Evolutionary conservation across 257 asterid genomes (phyloP), one percentile per base, ranked within the genome.

Genomic region (Solanum ossicruentum): DNA sequence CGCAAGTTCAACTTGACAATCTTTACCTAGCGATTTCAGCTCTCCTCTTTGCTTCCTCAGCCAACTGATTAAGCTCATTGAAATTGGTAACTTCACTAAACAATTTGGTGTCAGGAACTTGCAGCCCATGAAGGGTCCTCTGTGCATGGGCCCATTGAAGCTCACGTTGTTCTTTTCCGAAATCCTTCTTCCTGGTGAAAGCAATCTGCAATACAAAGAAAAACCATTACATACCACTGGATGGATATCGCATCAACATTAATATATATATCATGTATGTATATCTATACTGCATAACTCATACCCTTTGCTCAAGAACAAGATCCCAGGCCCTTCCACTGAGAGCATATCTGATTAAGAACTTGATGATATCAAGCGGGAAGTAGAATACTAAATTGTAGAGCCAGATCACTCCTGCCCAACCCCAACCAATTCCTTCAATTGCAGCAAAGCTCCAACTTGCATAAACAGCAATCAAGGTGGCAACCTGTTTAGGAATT

Each of bases 281-380:
- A 39, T 63, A 45, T 26, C 63, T 67, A 1, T 66, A 36, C 80
- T 57, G 65, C 51, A 36, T 65, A 47, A 78, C 41, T 8, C 17
- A 81, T 88, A 96, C 99, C 97, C 99, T 94, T 86, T 86, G 96
- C 87, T 94, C 99, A 61, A 96, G 92, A 87, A 96, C 99, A 78
- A 94, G 98, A 91, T 96, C 99, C 99, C 99, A 96, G 54, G 99
- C 98, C 91, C 93, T 91, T 86, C 99, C 99, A 88, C 99, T 94
- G 21, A 92, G 93, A 78, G 97, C 91, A 52, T 96, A 96, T 47
- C 97, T 95, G 85, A 54, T 96, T 73, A 94, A 84, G 89, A 94
- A 94, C 84, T 96, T 96, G 84, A 96, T 92, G 71, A 93, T 84
- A 86, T 96, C 99, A 10, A 96, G 99, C 0, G 99, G 99, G 85